These are phyloP conservation scores for Davidsoniella eucalypti DNA, from an alignment of 2,329 filamentous ascomycete species.

Conservation along the genomic window DNA sequence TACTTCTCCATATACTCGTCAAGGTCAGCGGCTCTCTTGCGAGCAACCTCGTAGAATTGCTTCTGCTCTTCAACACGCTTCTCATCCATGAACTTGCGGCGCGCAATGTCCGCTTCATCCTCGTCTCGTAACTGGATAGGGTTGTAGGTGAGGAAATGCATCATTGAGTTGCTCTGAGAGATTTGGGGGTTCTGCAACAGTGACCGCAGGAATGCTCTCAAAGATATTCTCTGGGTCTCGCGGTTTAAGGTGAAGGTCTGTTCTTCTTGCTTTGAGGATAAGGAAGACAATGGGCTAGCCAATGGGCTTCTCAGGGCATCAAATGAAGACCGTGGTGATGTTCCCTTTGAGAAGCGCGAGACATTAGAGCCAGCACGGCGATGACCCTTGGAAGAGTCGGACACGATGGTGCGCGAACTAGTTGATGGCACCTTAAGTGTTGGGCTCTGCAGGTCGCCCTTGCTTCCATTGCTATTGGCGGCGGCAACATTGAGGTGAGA, in stretches of 20 bases:
- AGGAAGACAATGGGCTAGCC: constrained; percentile 6
- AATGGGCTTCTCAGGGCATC: constrained; percentile 11
- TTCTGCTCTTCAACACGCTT: constrained; percentile 83
- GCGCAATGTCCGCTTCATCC: constrained; percentile 65
- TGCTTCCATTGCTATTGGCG: not conserved
- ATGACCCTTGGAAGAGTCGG: constrained; percentile 14
- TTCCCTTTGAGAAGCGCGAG: constrained; percentile 6
- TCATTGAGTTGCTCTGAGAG: constrained; percentile 65
- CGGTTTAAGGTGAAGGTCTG: constrained; percentile 41
- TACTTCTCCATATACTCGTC: constrained; percentile 93
- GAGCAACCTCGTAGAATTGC: constrained; percentile 87
- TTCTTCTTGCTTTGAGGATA: constrained; percentile 10
- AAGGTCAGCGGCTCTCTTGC: constrained; percentile 75
- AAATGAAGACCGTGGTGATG: constrained; percentile 13
- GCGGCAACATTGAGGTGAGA: constrained; percentile 16
- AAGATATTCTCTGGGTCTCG: constrained; percentile 78
- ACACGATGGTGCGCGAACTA: not conserved
- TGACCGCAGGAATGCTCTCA: constrained; percentile 78
- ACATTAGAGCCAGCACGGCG: constrained; percentile 16
- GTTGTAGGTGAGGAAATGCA: constrained; percentile 64
- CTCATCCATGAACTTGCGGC: constrained; percentile 68
- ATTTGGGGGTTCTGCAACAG: constrained; percentile 73
- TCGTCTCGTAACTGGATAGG: constrained; percentile 63
- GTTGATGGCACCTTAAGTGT: constrained; percentile 2
- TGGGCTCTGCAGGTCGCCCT: not conserved